A percentile compares a stretch with the other conserved stretches of the same genome.
phyloP scores from a whole-genome alignment of 176 grass and related monocot genomes.

The Olyra latifolia region DNA sequence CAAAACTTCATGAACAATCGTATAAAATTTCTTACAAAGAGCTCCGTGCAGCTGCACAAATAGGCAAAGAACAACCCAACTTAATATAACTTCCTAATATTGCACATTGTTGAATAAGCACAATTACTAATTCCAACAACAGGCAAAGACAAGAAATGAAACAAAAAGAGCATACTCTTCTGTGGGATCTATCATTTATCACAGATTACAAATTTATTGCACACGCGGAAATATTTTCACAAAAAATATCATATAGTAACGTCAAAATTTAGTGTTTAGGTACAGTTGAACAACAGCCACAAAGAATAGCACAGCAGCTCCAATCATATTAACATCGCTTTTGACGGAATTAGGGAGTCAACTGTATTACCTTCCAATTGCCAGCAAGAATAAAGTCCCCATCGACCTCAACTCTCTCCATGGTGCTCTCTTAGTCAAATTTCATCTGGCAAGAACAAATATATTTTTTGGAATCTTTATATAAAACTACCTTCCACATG shows the following conservation, averaged over 20 bases:
- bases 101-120: not conserved
- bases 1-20: constrained; percentile 56
- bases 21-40: constrained; percentile 69
- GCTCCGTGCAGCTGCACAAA: constrained; percentile 70
- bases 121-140: not conserved
- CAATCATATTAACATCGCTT: not conserved
- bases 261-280: not conserved
- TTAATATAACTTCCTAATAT: constrained; percentile 26
- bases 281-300: constrained; percentile 17
- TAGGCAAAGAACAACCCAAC: constrained; percentile 24
- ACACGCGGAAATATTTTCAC: not conserved
- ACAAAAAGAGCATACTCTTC: not conserved
- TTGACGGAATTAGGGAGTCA: constrained; percentile 1
- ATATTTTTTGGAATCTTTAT: too few relatives aligned
- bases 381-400: constrained; percentile 46
- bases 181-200: not conserved
- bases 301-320: constrained; percentile 8
- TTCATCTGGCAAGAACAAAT: constrained; percentile 59
- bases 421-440: constrained; percentile 44
- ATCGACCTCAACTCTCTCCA: constrained; percentile 58
- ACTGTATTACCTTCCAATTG: constrained; percentile 68
- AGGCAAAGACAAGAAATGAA: constrained; percentile 6
- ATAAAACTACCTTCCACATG: not conserved
- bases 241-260: constrained; percentile 15
- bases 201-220: constrained; percentile 13